Evolutionary conservation across 805 yeast genomes (phyloP).

Genomic region (Ogataea angusta): DNA sequence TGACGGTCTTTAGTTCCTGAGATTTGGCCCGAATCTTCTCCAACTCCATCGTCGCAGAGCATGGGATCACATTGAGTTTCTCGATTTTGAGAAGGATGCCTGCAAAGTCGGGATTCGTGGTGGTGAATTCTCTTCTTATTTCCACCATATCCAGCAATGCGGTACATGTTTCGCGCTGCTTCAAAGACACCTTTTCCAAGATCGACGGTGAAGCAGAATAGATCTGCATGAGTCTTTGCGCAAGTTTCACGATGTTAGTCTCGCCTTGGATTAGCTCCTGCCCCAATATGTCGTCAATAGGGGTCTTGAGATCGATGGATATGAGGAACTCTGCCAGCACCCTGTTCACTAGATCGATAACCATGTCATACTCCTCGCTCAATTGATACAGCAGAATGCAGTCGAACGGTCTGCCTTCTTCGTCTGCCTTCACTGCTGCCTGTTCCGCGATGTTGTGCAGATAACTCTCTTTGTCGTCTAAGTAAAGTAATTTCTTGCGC

Average conservation of each 20-base stretch:
- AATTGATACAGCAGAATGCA: conserved; percentile 83
- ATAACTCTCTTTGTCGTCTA: conserved; percentile 57
- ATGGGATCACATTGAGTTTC: conserved; percentile 65
- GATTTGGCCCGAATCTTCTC: conserved; percentile 59
- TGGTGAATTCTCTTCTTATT: conserved; percentile 53
- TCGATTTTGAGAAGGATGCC: conserved; percentile 45
- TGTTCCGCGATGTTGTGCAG: conserved; percentile 71
- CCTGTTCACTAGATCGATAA: conserved; percentile 68
- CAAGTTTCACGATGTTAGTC: conserved; percentile 45
- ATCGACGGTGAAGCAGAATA: conserved; percentile 59
- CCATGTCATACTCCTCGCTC: conserved; percentile 83
- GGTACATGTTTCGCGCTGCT: conserved; percentile 62
- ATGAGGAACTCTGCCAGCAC: conserved; percentile 75
- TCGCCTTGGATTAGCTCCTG: conserved; percentile 36
- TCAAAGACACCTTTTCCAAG: conserved; percentile 48
- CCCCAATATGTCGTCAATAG: conserved; percentile 20
- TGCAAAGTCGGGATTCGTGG: conserved; percentile 55
- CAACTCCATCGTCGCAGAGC: conserved; percentile 45
- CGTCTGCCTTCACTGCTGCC: conserved; percentile 84
- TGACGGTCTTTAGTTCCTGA: conserved; percentile 60
- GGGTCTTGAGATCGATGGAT: conserved; percentile 48
- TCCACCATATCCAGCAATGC: conserved; percentile 63
- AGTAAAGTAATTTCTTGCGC: conserved; percentile 61
- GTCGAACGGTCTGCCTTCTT: conserved; percentile 85
- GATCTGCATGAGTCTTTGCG: conserved; percentile 42